Percentiles rank a stretch among this genome's conserved stretches.
phyloP scores from a whole-genome alignment of 1,284 basidiomycete genomes.

The Ganoderma leucocontextum region DNA sequence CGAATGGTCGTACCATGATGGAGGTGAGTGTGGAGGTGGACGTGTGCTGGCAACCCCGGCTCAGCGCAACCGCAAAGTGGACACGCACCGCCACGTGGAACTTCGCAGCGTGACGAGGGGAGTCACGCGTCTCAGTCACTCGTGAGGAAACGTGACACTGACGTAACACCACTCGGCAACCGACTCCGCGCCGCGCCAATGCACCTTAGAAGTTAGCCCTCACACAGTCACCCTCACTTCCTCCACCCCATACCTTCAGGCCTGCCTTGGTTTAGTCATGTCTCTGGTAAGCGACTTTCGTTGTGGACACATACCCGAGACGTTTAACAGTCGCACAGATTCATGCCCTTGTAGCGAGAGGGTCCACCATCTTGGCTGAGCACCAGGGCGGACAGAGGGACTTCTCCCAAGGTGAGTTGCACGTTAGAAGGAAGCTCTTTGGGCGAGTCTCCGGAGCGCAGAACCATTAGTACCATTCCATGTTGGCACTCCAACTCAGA shows the following conservation, averaged over 20 bases:
- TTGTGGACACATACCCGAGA: background rate
- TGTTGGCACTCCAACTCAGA: background rate
- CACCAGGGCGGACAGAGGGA: slow-evolving; percentile 81
- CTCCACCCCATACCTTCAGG: background rate
- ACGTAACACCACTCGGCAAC: slow-evolving; percentile 27
- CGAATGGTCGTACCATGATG: slow-evolving; percentile 40
- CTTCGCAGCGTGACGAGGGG: background rate
- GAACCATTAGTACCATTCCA: background rate
- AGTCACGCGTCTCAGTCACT: slow-evolving; percentile 7
- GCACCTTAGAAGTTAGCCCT: background rate
- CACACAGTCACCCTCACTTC: slow-evolving; percentile 1
- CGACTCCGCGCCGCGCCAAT: background rate
- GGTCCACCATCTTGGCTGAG: slow-evolving; percentile 83
- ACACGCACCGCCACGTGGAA: slow-evolving; percentile 34
- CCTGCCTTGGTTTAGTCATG: slow-evolving; percentile 37
- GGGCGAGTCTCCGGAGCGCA: background rate
- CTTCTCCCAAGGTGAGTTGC: slow-evolving; percentile 80
- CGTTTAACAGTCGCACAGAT: slow-evolving; percentile 55
- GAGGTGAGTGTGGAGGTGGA: slow-evolving; percentile 31
- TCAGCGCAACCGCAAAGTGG: slow-evolving; percentile 16
- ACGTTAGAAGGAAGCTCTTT: background rate
- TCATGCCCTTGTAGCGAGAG: slow-evolving; percentile 88
- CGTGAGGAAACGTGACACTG: slow-evolving; percentile 22
- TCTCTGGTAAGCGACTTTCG: slow-evolving; percentile 46
- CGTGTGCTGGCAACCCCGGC: slow-evolving; percentile 41